phyloP scores from a whole-genome alignment of 2,329 filamentous ascomycete genomes.

The Hymenoscyphus linearis region DNA sequence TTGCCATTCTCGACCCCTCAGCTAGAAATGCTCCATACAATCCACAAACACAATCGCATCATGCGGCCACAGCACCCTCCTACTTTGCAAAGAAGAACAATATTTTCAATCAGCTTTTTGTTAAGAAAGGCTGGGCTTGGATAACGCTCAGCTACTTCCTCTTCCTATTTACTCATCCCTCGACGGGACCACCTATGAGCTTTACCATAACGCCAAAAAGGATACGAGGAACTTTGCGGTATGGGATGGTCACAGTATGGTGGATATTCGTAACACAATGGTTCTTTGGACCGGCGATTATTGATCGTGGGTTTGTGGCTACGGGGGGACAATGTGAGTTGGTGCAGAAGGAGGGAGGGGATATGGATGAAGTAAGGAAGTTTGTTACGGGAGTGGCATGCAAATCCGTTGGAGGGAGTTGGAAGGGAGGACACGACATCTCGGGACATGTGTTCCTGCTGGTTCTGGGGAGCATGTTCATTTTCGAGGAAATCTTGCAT shows the following conservation, averaged over 20 bases:
- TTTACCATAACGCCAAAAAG: constrained; percentile 39
- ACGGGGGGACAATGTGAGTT: constrained; percentile 80
- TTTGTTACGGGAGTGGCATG: constrained; percentile 73
- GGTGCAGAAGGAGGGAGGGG: constrained; percentile 41
- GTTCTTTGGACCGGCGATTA: constrained; percentile 88
- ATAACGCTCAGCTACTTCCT: constrained; percentile 67
- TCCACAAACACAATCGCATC: constrained; percentile 56
- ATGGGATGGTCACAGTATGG: constrained; percentile 63
- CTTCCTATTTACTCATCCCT: constrained; percentile 65
- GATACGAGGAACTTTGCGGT: constrained; percentile 61
- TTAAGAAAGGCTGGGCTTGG: constrained; percentile 96
- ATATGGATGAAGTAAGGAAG: constrained; percentile 42
- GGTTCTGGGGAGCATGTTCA: constrained; percentile 74
- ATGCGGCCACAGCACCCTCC: constrained; percentile 56
- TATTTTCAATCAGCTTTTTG: constrained; percentile 86
- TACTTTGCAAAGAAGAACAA: constrained; percentile 97
- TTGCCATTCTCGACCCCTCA: constrained; percentile 70
- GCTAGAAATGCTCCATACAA: constrained; percentile 62
- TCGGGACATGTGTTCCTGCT: constrained; percentile 93
- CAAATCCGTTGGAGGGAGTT: constrained; percentile 73
- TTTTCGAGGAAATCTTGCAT: constrained; percentile 74
- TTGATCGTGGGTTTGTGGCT: constrained; percentile 83
- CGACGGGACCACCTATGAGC: constrained; percentile 39
- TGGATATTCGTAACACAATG: constrained; percentile 93
- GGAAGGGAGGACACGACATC: constrained; percentile 94